Evolutionary conservation across 2,329 filamentous ascomycete genomes (phyloP).

Genomic region (Phymatotrichopsis omnivora): DNA sequence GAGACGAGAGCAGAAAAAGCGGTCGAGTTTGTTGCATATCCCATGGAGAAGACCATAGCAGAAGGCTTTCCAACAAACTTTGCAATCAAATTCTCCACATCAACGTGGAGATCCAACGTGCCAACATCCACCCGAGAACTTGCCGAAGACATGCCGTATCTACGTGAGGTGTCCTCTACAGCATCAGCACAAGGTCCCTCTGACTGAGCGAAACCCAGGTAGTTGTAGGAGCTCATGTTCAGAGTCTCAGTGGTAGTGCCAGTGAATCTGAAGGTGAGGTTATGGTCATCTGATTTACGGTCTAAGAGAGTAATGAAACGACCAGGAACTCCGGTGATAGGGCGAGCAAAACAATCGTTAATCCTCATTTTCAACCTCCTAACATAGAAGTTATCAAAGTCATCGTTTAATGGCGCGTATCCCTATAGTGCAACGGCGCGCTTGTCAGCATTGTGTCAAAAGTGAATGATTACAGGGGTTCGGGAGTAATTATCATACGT

Average conservation of each 20-base stretch:
- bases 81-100: conserved; percentile 84
- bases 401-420: conserved; percentile 89
- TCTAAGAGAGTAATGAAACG: conserved; percentile 89
- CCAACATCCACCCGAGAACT: conserved; percentile 77
- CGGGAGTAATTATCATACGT: conserved; percentile 37
- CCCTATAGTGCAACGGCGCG: conserved; percentile 41
- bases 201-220: conserved; percentile 94
- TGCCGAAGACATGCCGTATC: conserved; percentile 72
- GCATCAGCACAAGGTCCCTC: conserved; percentile 93
- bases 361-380: conserved; percentile 85
- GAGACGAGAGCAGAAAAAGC: conserved; percentile 85
- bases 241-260: conserved; percentile 89
- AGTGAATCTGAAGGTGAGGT: conserved; percentile 77
- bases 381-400: conserved; percentile 98
- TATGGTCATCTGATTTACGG: conserved; percentile 82
- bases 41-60: conserved; percentile 98
- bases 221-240: conserved; percentile 99
- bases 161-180: conserved; percentile 73
- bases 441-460: conserved; percentile 1
- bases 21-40: conserved; percentile 89
- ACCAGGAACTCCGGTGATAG: conserved; percentile 85
- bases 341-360: conserved; percentile 91
- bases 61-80: conserved; percentile 88
- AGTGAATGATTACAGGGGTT: conserved; percentile 11
- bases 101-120: conserved; percentile 74